These are phyloP conservation scores for Naganishia vishniacii DNA, from an alignment of 768 basidiomycete species.

Conservation along the genomic window DNA sequence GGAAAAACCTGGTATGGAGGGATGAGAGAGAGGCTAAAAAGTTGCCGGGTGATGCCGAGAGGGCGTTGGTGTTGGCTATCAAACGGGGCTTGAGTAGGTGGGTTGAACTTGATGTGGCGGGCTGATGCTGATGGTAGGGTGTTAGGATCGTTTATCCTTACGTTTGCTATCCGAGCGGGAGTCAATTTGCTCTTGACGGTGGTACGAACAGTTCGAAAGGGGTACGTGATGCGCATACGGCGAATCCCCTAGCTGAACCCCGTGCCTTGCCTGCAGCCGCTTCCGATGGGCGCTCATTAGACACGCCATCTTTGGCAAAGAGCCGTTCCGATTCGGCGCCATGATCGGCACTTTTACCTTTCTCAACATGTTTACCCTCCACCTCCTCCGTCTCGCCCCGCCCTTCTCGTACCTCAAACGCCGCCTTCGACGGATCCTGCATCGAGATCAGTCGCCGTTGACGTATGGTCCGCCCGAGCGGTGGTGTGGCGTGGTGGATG, in stretches of 20 bases:
- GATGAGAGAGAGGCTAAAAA: slow-evolving; percentile 37
- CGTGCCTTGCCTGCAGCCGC: slow-evolving; percentile 51
- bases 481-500: slow-evolving; percentile 3
- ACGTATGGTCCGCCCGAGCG: slow-evolving; percentile 45
- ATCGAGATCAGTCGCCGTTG: slow-evolving; percentile 26
- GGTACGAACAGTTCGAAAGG: slow-evolving; percentile 64
- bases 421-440: slow-evolving; percentile 24
- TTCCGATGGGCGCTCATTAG: slow-evolving; percentile 63
- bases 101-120: slow-evolving; percentile 4
- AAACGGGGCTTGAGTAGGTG: slow-evolving; percentile 37
- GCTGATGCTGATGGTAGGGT: background rate
- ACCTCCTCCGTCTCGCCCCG: slow-evolving; percentile 44
- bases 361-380: slow-evolving; percentile 45
- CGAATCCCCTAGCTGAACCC: no score
- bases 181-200: slow-evolving; percentile 74
- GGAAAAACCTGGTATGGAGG: slow-evolving; percentile 43
- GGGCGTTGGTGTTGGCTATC: slow-evolving; percentile 41
- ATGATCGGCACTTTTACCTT: slow-evolving; percentile 66
- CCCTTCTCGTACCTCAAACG: slow-evolving; percentile 40
- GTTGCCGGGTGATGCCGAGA: slow-evolving; percentile 44
- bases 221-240: slow-evolving; percentile 51
- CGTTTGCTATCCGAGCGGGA: slow-evolving; percentile 72
- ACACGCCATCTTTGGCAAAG: slow-evolving; percentile 75
- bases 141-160: slow-evolving; percentile 72
- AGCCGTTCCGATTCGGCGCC: slow-evolving; percentile 75